Evolutionary conservation across 139 green algal genomes (phyloP).

Genomic region (Pseudopediastrum boryanum): DNA sequence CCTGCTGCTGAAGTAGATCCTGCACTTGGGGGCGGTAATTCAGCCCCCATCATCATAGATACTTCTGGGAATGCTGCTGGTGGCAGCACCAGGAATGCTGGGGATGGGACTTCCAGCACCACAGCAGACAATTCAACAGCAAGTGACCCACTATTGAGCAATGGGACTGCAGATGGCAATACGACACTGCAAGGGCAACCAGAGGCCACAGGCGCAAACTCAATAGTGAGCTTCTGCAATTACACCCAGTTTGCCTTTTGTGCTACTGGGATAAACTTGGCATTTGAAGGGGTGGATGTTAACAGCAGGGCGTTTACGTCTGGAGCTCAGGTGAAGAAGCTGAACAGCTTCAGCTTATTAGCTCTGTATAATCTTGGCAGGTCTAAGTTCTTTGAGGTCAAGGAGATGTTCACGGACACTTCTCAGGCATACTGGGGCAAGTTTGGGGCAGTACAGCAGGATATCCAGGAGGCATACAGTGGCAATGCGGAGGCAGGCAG

Average conservation of each 20-base stretch:
- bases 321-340: slow-evolving; percentile 23
- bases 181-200: too few species aligned
- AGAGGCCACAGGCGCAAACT: neutral
- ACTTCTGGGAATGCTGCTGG: too few species aligned
- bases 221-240: neutral
- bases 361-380: slow-evolving; percentile 8
- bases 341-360: slow-evolving; percentile 34
- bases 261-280: slow-evolving; percentile 30
- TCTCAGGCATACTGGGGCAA: slow-evolving; percentile 35
- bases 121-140: too few species aligned
- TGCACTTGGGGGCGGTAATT: too few species aligned
- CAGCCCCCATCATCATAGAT: too few species aligned
- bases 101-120: too few species aligned
- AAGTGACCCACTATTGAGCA: too few species aligned
- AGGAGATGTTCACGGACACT: slow-evolving; percentile 15
- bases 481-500: slow-evolving; percentile 26
- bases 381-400: slow-evolving; percentile 23
- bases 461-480: slow-evolving; percentile 33
- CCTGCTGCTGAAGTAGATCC: too few species aligned
- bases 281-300: slow-evolving; percentile 25
- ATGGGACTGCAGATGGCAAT: too few species aligned
- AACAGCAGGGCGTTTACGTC: slow-evolving; percentile 24
- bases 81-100: too few species aligned
- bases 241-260: too few species aligned
- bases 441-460: slow-evolving; percentile 28